These are phyloP conservation scores for Diutina siamensis DNA, from an alignment of 1,139 yeast genomes.

Conservation along the genomic window DNA sequence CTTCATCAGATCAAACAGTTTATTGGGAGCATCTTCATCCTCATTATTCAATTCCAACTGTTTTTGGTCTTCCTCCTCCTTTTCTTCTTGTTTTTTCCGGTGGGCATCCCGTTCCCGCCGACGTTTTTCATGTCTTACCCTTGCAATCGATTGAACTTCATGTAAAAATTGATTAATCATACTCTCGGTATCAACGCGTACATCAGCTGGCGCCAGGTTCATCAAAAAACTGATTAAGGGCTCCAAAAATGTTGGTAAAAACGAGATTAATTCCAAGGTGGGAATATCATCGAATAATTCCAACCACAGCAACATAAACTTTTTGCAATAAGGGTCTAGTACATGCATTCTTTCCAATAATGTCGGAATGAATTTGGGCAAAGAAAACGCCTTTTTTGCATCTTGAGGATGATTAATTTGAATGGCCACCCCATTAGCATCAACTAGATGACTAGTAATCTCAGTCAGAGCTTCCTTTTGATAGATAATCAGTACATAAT, in stretches of 20 bases:
- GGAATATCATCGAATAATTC: conserved; percentile 87
- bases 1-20: conserved; percentile 16
- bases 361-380: conserved; percentile 83
- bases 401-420: conserved; percentile 56
- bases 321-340: conserved; percentile 84
- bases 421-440: conserved; percentile 36
- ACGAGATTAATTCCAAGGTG: conserved; percentile 75
- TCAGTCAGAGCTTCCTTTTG: conserved; percentile 12
- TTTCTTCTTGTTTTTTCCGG: conserved; percentile 7
- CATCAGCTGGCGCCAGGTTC: conserved; percentile 80
- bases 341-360: conserved; percentile 85
- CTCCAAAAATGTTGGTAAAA: conserved; percentile 80
- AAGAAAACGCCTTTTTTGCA: conserved; percentile 65
- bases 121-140: conserved; percentile 38
- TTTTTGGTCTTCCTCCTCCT: conserved; percentile 7
- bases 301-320: conserved; percentile 88
- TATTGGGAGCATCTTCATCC: conserved; percentile 9
- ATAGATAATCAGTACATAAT: conserved; percentile 72
- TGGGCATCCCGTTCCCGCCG: conserved; percentile 6
- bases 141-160: conserved; percentile 67
- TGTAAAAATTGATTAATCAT: conserved; percentile 64
- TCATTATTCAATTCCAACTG: too few species aligned
- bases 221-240: conserved; percentile 67
- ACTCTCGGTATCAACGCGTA: conserved; percentile 74
- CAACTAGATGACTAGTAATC: conserved; percentile 6